Evolutionary conservation across 129 eudicot genomes (phyloP), one percentile per base, ranked within the genome.

Genomic region (Tagetes erecta): DNA sequence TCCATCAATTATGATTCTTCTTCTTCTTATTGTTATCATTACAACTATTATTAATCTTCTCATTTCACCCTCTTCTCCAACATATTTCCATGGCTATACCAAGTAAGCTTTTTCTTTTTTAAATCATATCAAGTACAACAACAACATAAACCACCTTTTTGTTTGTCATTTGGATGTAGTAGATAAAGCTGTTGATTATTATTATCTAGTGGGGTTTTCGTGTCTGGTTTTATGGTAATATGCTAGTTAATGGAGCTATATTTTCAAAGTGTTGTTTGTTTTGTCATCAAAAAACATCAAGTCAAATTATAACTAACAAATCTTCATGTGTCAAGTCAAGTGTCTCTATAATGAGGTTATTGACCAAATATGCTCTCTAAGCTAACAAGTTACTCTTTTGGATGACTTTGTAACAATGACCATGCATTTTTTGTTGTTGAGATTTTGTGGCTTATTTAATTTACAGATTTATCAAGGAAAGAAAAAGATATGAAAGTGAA

Each of bases 31-130:
- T 35, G 63, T 10, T 68, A 52, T 84, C 34, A 66, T 53, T 66
- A 38, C 33, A 34, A 67, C 4, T 70, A 45, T 59, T 35, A 41
- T 13, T 76, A 49, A 11, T 68, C 63, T 69, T 50, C 81, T 77
- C 77, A 76, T 58, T 67, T 75, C 80, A 67, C 76, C 71, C 71
- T 85, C 83, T 67, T 44, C 77, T 80, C 74, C 78, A 67, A 67
- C 73, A 82, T 20, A 20, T 20, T 20, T 62, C 67, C 74, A 83
- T 86, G 86, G 77, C 82, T 76, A 44, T 36, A 67, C 74, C 78
- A 79, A 71, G 96, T 89, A 62, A 83, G 82, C 63, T 71, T 76
- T 41, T 57, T 45, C 41, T 34, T 47, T 42, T 74, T 66, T 58
- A 56, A 52, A 47, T 12, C 62, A 40, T 41, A 41, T 69, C 12